These are phyloP conservation scores for Phymatotrichopsis omnivora DNA, from an alignment of 2,329 filamentous ascomycete species.

Conservation along the genomic window DNA sequence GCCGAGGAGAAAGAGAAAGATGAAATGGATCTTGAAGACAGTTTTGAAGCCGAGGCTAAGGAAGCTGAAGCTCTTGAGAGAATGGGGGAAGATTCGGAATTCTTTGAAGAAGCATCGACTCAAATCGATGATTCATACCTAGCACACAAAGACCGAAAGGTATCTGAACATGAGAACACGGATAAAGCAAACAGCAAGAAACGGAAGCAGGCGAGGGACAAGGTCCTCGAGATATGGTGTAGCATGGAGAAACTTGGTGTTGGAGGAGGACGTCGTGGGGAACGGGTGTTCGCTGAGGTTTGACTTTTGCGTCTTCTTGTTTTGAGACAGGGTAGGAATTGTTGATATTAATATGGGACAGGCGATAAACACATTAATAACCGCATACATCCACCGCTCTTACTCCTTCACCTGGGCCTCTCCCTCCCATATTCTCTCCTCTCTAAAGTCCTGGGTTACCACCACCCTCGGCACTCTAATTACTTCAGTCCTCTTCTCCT, in stretches of 20 bases:
- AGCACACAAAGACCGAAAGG: background rate
- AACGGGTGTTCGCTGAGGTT: conserved; percentile 28
- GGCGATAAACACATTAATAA: conserved; percentile 27
- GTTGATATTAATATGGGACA: background rate
- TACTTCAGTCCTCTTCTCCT: conserved; percentile 26
- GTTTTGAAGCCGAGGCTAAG: conserved; percentile 11
- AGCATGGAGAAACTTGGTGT: conserved; percentile 27
- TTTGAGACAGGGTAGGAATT: background rate
- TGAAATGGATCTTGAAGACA: conserved; percentile 21
- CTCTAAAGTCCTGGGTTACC: conserved; percentile 26
- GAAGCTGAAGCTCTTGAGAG: conserved; percentile 15
- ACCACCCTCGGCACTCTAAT: conserved; percentile 23
- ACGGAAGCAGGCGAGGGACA: conserved; percentile 18
- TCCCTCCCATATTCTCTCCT: conserved; percentile 17
- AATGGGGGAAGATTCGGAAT: conserved; percentile 1
- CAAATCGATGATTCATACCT: background rate
- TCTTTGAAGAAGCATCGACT: background rate
- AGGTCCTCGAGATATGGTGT: conserved; percentile 25
- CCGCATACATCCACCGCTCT: conserved; percentile 23
- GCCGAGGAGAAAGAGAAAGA: conserved; percentile 24
- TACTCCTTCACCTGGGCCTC: conserved; percentile 22
- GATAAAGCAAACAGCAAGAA: conserved; percentile 4
- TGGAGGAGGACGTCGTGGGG: conserved; percentile 26
- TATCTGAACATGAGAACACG: conserved; percentile 11
- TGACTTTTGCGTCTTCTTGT: background rate